phyloP scores from a whole-genome alignment of 306 rosid genomes.

The Vicia villosa region DNA sequence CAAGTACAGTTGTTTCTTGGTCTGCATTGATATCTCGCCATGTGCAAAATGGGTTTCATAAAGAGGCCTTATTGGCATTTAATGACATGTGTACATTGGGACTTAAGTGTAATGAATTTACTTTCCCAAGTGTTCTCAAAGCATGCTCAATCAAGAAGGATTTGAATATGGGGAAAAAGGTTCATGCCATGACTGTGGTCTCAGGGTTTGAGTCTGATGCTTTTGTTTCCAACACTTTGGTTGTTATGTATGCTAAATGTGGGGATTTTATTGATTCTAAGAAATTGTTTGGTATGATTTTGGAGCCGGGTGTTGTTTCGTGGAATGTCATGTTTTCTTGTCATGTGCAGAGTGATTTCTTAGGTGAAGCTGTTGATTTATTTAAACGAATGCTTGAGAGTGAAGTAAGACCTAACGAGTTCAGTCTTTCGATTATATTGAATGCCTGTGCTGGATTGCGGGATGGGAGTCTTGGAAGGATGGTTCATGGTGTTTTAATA shows the following conservation, averaged over 20 bases:
- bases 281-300: slow-evolving; percentile 59
- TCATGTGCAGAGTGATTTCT: slow-evolving; percentile 60
- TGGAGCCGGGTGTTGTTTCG: slow-evolving; percentile 59
- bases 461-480: slow-evolving; percentile 54
- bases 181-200: slow-evolving; percentile 61
- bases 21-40: slow-evolving; percentile 85
- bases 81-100: slow-evolving; percentile 60
- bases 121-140: slow-evolving; percentile 76
- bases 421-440: slow-evolving; percentile 70
- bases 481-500: slow-evolving; percentile 58
- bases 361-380: slow-evolving; percentile 56
- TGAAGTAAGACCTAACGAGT: slow-evolving; percentile 75
- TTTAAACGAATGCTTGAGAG: slow-evolving; percentile 68
- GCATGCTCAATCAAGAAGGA: slow-evolving; percentile 67
- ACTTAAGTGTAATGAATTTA: slow-evolving; percentile 67
- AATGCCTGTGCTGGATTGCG: slow-evolving; percentile 68
- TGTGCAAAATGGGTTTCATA: slow-evolving; percentile 63
- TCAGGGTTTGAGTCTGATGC: slow-evolving; percentile 77
- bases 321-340: slow-evolving; percentile 86
- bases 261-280: slow-evolving; percentile 66
- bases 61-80: slow-evolving; percentile 64
- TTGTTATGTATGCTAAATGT: slow-evolving; percentile 81
- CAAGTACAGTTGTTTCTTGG: slow-evolving; percentile 72
- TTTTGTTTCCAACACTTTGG: slow-evolving; percentile 79
- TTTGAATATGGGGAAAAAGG: slow-evolving; percentile 59